Evolutionary conservation across 345 rosid genomes (phyloP).

Genomic region (Camelina neglecta): DNA sequence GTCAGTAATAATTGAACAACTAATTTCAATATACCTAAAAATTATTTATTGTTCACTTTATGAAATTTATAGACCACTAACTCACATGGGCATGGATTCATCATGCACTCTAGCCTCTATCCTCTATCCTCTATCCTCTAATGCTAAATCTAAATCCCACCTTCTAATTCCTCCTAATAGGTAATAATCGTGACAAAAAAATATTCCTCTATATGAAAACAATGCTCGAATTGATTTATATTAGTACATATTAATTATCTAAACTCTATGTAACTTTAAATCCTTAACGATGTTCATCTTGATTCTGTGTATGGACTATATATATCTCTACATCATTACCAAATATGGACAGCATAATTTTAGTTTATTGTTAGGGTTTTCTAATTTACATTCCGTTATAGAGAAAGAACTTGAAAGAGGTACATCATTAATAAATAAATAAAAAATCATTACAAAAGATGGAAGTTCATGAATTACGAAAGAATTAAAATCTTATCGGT

Average conservation of each 20-base stretch:
- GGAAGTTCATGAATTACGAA: slow-evolving; percentile 5
- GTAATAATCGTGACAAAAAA: slow-evolving; percentile 25
- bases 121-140: background rate
- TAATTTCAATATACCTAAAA: slow-evolving; percentile 11
- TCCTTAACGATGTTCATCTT: background rate
- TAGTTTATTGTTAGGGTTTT: background rate
- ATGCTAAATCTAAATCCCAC: slow-evolving; percentile 27
- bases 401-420: background rate
- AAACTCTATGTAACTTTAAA: background rate
- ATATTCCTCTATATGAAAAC: slow-evolving; percentile 4
- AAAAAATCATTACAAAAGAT: background rate
- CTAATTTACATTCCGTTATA: background rate
- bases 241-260: background rate
- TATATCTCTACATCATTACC: background rate
- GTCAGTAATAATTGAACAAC: slow-evolving; percentile 35
- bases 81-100: slow-evolving; percentile 33
- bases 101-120: background rate
- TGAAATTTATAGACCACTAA: slow-evolving; percentile 14
- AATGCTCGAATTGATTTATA: background rate
- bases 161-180: slow-evolving; percentile 29
- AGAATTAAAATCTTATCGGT: slow-evolving; percentile 25
- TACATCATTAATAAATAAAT: background rate
- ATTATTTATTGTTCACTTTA: slow-evolving; percentile 20
- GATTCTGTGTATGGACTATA: background rate
- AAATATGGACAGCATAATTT: background rate